Conservation (phyloP, 345 rosid genomes). For the Eucalyptus coolabah region DNA sequence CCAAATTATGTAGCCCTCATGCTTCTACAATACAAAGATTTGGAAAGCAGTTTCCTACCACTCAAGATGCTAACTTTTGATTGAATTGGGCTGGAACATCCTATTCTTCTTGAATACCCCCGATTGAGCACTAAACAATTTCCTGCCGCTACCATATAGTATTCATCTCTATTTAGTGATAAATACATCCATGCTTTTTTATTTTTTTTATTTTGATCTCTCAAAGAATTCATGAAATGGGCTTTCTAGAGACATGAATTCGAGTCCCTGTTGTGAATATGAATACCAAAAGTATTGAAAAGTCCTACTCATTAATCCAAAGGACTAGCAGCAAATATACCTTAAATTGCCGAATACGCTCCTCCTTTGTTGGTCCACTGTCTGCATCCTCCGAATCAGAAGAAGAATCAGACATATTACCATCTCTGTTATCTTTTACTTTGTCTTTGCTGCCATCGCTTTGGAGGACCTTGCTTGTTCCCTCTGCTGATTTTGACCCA, state of each 20-base stretch:
- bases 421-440: conserved; percentile 60
- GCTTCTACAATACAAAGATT: background rate
- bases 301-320: background rate
- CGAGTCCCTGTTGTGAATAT: background rate
- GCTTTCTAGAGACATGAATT: background rate
- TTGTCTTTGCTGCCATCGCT: conserved; percentile 57
- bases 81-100: background rate
- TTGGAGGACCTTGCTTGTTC: conserved; percentile 38
- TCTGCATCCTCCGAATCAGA: conserved; percentile 92
- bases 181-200: background rate
- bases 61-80: background rate
- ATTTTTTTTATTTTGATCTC: background rate
- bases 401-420: conserved; percentile 70
- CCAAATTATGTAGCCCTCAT: background rate
- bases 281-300: background rate
- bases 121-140: background rate
- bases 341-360: conserved; percentile 69
- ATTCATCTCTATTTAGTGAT: background rate
- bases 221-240: background rate
- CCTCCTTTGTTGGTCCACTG: conserved; percentile 84
- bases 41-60: background rate
- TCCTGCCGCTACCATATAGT: background rate
- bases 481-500: conserved; percentile 58
- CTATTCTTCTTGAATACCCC: background rate
- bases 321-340: conserved; percentile 13